Conservation (phyloP, 2,329 filamentous ascomycete species). For the Niveomyces coronatus region DNA sequence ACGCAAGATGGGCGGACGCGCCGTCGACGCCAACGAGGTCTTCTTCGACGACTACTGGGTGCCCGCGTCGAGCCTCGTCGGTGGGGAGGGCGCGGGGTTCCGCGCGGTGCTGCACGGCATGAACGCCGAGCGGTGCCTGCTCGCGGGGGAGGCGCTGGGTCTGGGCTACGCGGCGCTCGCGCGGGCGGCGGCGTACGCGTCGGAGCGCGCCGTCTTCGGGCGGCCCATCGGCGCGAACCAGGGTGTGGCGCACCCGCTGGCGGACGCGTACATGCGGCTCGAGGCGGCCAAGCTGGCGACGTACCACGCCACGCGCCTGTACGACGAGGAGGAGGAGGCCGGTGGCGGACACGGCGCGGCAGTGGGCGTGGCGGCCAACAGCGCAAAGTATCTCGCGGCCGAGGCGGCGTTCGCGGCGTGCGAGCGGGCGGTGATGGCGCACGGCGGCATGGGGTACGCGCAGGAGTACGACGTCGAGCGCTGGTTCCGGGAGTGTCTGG, state of each 20-base stretch:
- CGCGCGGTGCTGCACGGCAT: slow-evolving; percentile 69
- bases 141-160: slow-evolving; percentile 71
- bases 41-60: slow-evolving; percentile 75
- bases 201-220: slow-evolving; percentile 55
- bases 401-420: slow-evolving; percentile 54
- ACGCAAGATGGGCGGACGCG: slow-evolving; percentile 75
- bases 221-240: slow-evolving; percentile 57
- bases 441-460: slow-evolving; percentile 57
- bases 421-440: slow-evolving; percentile 47
- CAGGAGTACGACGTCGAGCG: slow-evolving; percentile 55
- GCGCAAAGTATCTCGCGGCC: slow-evolving; percentile 60
- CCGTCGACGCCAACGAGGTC: slow-evolving; percentile 77
- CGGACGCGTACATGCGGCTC: slow-evolving; percentile 54
- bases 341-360: too few species aligned
- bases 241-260: slow-evolving; percentile 53
- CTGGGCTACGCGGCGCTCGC: slow-evolving; percentile 63
- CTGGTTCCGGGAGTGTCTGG: slow-evolving; percentile 53
- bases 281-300: slow-evolving; percentile 56
- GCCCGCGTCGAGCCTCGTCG: slow-evolving; percentile 54
- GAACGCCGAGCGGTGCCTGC: slow-evolving; percentile 67
- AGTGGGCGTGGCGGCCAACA: slow-evolving; percentile 56
- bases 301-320: slow-evolving; percentile 54
- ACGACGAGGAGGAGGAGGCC: slow-evolving; percentile 45
- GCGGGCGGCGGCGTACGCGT: slow-evolving; percentile 54
- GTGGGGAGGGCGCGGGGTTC: slow-evolving; percentile 66